These are phyloP conservation scores for Pythium aphanidermatum DNA, from an alignment of 352 stramenopile species.

Conservation along the genomic window DNA sequence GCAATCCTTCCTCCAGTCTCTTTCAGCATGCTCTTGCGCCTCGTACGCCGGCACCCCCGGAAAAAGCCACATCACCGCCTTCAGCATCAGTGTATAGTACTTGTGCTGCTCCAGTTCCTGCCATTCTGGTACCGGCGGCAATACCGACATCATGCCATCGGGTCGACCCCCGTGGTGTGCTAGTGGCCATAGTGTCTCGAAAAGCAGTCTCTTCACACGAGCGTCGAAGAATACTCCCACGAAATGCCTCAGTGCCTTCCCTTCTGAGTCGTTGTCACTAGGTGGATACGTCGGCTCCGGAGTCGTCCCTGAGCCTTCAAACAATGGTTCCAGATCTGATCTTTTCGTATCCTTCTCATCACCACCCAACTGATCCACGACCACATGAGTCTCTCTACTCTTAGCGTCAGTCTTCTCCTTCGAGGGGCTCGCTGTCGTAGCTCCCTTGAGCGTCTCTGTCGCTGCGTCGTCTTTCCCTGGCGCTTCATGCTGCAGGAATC, in stretches of 20 bases:
- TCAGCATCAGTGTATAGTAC: constrained; percentile 41
- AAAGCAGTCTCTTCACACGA: constrained; percentile 32
- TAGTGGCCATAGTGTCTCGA: constrained; percentile 40
- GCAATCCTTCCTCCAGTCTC: constrained; percentile 43
- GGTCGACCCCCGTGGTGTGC: constrained; percentile 31
- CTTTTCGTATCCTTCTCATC: neutral
- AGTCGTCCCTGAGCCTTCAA: too few species aligned
- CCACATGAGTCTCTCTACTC: neutral
- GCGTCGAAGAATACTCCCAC: constrained; percentile 34
- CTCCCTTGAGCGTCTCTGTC: too few species aligned
- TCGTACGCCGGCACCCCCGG: constrained; percentile 37
- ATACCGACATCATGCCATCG: neutral
- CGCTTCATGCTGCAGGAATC: constrained; percentile 16
- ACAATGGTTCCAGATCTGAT: too few species aligned
- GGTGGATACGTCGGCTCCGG: neutral
- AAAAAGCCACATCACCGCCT: constrained; percentile 44
- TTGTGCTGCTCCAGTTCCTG: constrained; percentile 35
- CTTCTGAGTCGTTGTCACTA: constrained; percentile 4
- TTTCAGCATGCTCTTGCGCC: constrained; percentile 28
- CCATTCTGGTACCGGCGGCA: constrained; percentile 23
- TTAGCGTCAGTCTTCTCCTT: constrained; percentile 2
- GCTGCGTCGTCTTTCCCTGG: neutral
- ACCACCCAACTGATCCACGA: neutral
- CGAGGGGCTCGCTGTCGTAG: too few species aligned
- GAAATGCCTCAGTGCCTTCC: constrained; percentile 5